Evolutionary conservation across 352 stramenopile genomes (phyloP).

Genomic region (Blastocystis hominis): DNA sequence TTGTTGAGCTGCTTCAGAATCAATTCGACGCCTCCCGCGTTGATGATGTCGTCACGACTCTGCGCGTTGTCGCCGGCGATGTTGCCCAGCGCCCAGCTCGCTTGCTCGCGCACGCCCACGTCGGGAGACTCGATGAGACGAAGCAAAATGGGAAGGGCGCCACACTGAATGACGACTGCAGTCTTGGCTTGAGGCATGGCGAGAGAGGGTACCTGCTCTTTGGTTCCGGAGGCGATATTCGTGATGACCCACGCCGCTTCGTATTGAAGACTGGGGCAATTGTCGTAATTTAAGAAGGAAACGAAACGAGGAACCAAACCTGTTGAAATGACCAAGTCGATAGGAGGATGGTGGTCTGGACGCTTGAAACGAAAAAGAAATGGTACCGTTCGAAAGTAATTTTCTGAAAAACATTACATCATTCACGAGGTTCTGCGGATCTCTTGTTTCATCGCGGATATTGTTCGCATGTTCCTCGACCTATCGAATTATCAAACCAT

Average conservation of each 20-base stretch:
- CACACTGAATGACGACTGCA: slow-evolving; percentile 87
- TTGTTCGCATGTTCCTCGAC: not conserved
- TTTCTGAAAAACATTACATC: slow-evolving; percentile 94
- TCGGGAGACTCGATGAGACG: slow-evolving; percentile 82
- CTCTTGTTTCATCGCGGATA: not conserved
- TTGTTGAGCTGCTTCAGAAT: slow-evolving; percentile 83
- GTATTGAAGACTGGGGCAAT: slow-evolving; percentile 87
- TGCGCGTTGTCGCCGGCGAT: slow-evolving; percentile 91
- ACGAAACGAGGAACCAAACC: slow-evolving; percentile 94
- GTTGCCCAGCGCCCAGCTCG: slow-evolving; percentile 95
- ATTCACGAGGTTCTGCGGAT: slow-evolving; percentile 78
- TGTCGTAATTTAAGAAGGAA: slow-evolving; percentile 86
- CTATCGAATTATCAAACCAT: not conserved
- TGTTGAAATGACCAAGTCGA: slow-evolving; percentile 94
- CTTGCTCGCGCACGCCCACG: slow-evolving; percentile 68
- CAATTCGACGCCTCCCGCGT: slow-evolving; percentile 76
- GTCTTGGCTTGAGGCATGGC: slow-evolving; percentile 65
- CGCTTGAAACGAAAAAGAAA: slow-evolving; percentile 61
- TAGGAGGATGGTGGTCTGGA: slow-evolving; percentile 90
- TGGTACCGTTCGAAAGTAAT: slow-evolving; percentile 85
- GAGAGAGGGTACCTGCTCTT: slow-evolving; percentile 70
- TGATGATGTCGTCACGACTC: slow-evolving; percentile 1
- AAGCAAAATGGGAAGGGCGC: slow-evolving; percentile 92
- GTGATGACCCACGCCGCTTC: slow-evolving; percentile 97
- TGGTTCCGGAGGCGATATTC: slow-evolving; percentile 95